Percentiles rank a stretch among this genome's conserved stretches.
Evolutionary conservation across 768 basidiomycete species (phyloP).

Genomic region (Termitomyces sp.): DNA sequence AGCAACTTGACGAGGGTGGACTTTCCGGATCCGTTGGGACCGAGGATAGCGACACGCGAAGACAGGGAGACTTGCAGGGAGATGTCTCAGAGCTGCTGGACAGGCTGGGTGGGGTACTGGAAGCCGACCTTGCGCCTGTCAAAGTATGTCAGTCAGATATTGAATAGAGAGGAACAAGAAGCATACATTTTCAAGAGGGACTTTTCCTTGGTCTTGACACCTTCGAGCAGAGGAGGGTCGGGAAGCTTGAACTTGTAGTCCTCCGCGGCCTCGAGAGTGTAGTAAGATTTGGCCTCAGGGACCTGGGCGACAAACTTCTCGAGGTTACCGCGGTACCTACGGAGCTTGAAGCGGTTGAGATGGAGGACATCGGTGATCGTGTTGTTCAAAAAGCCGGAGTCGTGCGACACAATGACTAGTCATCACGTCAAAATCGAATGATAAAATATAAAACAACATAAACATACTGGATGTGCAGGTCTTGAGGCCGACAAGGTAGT

Average conservation of each 20-base stretch:
- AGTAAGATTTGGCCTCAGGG: constrained; percentile 97
- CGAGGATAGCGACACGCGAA: constrained; percentile 96
- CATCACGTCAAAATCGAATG: constrained; percentile 1
- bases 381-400: constrained; percentile 96
- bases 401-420: constrained; percentile 94
- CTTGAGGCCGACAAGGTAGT: constrained; percentile 81
- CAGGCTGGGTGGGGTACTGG: constrained; percentile 85
- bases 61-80: constrained; percentile 96
- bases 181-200: constrained; percentile 83
- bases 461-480: constrained; percentile 86
- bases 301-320: constrained; percentile 92
- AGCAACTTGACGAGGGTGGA: constrained; percentile 95
- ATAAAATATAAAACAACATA: background rate
- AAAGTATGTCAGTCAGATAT: background rate
- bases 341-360: constrained; percentile 97
- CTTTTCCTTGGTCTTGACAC: constrained; percentile 99
- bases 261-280: constrained; percentile 90
- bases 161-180: background rate
- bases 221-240: constrained; percentile 93
- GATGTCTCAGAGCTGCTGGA: constrained; percentile 93
- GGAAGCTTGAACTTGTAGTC: constrained; percentile 99
- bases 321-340: constrained; percentile 92
- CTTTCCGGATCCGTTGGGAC: constrained; percentile 99
- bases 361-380: constrained; percentile 97
- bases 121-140: constrained; percentile 82